Conservation (phyloP, 1,284 basidiomycete species). For the Kwoniella shivajii region DNA sequence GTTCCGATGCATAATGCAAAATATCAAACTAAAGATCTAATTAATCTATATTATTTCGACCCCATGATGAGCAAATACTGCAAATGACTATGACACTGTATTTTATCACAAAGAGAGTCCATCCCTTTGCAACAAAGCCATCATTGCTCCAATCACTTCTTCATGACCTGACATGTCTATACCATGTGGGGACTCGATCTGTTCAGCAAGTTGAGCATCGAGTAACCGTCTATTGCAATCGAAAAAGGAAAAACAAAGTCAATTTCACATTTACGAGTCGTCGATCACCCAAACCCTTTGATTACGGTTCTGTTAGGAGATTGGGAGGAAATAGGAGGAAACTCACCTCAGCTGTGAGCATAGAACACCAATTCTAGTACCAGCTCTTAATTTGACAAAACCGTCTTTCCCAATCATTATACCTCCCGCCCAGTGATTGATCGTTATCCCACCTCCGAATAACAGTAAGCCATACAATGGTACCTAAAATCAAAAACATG, state of each 20-base stretch:
- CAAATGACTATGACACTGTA: not conserved
- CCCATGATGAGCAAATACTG: no score
- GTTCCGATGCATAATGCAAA: no score
- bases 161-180: conserved; percentile 60
- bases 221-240: conserved; percentile 60
- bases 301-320: not conserved
- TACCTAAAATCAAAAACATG: conserved; percentile 63
- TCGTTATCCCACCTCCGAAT: conserved; percentile 76
- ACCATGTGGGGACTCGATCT: conserved; percentile 54
- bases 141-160: conserved; percentile 68
- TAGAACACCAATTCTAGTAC: conserved; percentile 84
- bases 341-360: conserved; percentile 76
- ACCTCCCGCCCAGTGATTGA: conserved; percentile 77
- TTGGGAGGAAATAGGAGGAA: not conserved
- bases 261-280: not conserved
- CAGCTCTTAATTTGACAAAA: conserved; percentile 71
- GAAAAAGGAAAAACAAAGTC: conserved; percentile 43
- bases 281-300: not conserved
- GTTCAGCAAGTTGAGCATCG: conserved; percentile 66
- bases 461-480: conserved; percentile 81
- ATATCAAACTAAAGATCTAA: no score
- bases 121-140: conserved; percentile 63
- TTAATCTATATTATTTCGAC: no score
- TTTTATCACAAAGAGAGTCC: conserved; percentile 28
- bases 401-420: conserved; percentile 64